A percentile compares a stretch with the other conserved stretches of the same genome.
These are phyloP conservation scores for Bipolaris bicolor DNA, from an alignment of 2,329 filamentous ascomycete genomes.

Conservation along the genomic window DNA sequence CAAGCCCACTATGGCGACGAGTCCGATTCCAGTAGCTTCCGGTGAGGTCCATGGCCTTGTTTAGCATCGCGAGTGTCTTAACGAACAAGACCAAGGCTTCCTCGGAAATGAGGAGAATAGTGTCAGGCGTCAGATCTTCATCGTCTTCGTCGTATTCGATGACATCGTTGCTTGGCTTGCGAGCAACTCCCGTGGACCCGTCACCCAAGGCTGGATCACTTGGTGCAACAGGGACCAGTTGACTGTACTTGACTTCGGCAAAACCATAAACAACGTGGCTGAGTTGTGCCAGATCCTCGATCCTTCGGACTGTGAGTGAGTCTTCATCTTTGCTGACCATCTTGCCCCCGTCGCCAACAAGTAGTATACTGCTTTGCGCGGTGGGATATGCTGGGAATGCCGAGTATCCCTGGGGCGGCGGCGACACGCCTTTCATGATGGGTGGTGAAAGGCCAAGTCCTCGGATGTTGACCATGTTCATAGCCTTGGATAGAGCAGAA, in stretches of 20 bases:
- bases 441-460: conserved; percentile 73
- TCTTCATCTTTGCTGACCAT: conserved; percentile 75
- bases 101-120: conserved; percentile 84
- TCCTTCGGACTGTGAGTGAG: conserved; percentile 73
- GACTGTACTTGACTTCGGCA: conserved; percentile 97
- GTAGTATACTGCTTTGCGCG: conserved; percentile 70
- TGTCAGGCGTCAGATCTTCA: conserved; percentile 81
- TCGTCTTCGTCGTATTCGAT: conserved; percentile 59
- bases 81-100: conserved; percentile 96
- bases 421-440: conserved; percentile 67
- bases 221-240: conserved; percentile 87
- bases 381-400: conserved; percentile 86
- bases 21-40: conserved; percentile 89
- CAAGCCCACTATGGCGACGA: conserved; percentile 63
- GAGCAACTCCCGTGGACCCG: conserved; percentile 56
- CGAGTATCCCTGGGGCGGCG: conserved; percentile 74
- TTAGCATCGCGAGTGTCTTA: conserved; percentile 86
- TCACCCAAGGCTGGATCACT: conserved; percentile 71
- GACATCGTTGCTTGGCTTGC: conserved; percentile 53
- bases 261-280: conserved; percentile 98
- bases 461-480: conserved; percentile 86
- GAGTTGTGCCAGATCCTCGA: conserved; percentile 89
- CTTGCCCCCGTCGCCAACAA: conserved; percentile 67
- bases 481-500: conserved; percentile 91
- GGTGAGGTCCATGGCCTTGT: conserved; percentile 94